Conservation (phyloP, 768 basidiomycete genomes). For the Epithele typhae region DNA sequence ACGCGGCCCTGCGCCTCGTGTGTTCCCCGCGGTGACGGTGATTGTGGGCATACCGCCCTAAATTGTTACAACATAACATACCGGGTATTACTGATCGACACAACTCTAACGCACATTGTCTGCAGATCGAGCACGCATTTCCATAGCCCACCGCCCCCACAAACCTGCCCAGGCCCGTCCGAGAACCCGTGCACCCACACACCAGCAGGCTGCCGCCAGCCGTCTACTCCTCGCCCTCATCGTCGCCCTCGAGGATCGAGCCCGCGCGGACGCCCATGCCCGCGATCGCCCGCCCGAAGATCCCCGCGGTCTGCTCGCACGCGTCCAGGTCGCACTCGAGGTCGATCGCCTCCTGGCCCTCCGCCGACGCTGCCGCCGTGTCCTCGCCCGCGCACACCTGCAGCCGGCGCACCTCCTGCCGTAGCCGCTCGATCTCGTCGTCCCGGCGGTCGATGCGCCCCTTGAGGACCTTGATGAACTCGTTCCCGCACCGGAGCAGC, state of each 20-base stretch:
- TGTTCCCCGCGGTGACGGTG: too few relatives aligned
- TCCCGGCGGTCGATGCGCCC: constrained; percentile 77
- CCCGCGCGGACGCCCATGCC: constrained; percentile 6
- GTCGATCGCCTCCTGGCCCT: constrained; percentile 39
- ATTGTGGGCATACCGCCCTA: too few relatives aligned
- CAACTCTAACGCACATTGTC: too few relatives aligned
- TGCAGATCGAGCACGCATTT: too few relatives aligned
- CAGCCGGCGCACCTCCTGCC: constrained; percentile 62
- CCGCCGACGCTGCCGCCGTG: constrained; percentile 31
- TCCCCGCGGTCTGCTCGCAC: constrained; percentile 33
- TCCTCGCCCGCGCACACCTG: constrained; percentile 36
- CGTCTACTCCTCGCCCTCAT: neutral
- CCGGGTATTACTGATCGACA: too few relatives aligned
- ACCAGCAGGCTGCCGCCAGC: too few relatives aligned
- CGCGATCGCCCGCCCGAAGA: constrained; percentile 17
- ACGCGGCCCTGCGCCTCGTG: too few relatives aligned
- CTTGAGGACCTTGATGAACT: constrained; percentile 76
- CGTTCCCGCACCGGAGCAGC: constrained; percentile 85
- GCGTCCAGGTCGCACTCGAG: constrained; percentile 59
- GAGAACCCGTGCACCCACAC: too few relatives aligned
- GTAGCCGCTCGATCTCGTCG: constrained; percentile 63
- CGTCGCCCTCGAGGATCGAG: constrained; percentile 11
- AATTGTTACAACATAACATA: too few relatives aligned
- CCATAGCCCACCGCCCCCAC: too few relatives aligned
- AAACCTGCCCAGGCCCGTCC: too few relatives aligned